phyloP scores from a whole-genome alignment of 2,329 filamentous ascomycete genomes.

The Fusarium oxysporum region DNA sequence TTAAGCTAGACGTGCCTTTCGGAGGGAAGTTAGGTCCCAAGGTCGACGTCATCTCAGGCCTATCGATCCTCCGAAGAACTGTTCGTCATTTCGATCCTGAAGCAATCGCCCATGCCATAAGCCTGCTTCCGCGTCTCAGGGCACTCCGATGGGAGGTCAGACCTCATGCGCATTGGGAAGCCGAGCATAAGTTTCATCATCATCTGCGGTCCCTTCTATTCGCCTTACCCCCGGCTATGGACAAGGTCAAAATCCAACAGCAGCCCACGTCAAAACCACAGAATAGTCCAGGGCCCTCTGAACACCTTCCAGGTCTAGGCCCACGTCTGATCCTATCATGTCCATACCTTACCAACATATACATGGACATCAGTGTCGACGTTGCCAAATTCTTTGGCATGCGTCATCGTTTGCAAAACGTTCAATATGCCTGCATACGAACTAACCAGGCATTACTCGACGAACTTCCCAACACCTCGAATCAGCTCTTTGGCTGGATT shows the following conservation, averaged over 20 bases:
- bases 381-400: background rate
- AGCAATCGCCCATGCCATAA: background rate
- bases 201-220: background rate
- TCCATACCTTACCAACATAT: background rate
- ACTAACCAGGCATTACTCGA: background rate
- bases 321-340: background rate
- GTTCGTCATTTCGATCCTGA: background rate
- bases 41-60: background rate
- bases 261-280: background rate
- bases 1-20: background rate
- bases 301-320: background rate
- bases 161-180: background rate
- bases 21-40: background rate
- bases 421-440: background rate
- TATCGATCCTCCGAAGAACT: background rate
- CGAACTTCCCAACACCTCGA: background rate
- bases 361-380: background rate
- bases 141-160: background rate
- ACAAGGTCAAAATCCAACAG: background rate
- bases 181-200: background rate
- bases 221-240: background rate
- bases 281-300: accelerated
- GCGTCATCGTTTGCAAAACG: background rate
- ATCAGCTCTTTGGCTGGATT: background rate
- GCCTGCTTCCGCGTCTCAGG: background rate